Percentiles rank a stretch among this genome's conserved stretches.
phyloP scores from a whole-genome alignment of 75 land plant genomes.

The Sequoia sempervirens region DNA sequence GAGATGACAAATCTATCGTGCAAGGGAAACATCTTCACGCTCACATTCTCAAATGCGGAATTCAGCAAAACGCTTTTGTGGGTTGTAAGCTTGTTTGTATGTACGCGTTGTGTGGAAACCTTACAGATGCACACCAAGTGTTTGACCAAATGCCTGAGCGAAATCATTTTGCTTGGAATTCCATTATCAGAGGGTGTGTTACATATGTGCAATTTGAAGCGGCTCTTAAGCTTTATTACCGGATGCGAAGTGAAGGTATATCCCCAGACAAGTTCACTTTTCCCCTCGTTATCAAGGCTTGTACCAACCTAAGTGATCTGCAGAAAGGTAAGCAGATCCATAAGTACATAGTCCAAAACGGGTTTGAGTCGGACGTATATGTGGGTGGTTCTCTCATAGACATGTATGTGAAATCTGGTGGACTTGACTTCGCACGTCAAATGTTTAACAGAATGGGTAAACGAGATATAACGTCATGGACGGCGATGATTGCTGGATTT shows the following conservation, averaged over 20 bases:
- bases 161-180: conserved; percentile 52
- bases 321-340: conserved; percentile 46
- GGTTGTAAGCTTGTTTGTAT: conserved; percentile 42
- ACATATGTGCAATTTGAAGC: conserved; percentile 36
- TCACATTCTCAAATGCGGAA: conserved; percentile 14
- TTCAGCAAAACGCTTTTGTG: conserved; percentile 13
- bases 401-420: conserved; percentile 68
- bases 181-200: conserved; percentile 50
- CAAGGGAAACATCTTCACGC: conserved; percentile 39
- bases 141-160: conserved; percentile 43
- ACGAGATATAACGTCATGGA: background rate
- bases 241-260: conserved; percentile 30
- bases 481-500: background rate
- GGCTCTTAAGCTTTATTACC: conserved; percentile 31
- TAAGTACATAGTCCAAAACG: conserved; percentile 15
- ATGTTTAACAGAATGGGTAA: background rate
- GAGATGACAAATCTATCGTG: background rate
- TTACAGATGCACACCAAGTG: conserved; percentile 31
- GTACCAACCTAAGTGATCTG: conserved; percentile 29
- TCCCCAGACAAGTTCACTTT: conserved; percentile 54
- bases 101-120: conserved; percentile 30
- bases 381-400: conserved; percentile 49
- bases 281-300: conserved; percentile 57
- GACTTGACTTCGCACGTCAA: conserved; percentile 22
- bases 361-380: conserved; percentile 41